phyloP scores from a whole-genome alignment of 2,329 filamentous ascomycete genomes.

The Colletotrichum filicis region DNA sequence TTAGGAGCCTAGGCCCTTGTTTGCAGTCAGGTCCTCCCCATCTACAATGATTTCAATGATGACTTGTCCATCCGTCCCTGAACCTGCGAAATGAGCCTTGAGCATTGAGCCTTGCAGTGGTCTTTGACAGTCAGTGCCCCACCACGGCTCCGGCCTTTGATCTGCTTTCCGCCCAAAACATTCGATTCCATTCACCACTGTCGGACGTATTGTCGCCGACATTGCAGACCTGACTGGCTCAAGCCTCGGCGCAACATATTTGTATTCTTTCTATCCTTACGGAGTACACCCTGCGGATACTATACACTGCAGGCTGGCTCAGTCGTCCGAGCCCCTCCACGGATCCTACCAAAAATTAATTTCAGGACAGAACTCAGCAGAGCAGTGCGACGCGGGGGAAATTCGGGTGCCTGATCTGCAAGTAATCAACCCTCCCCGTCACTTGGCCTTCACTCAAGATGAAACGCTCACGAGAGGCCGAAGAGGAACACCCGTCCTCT shows the following conservation, averaged over 20 bases:
- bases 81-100: background rate
- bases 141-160: constrained; percentile 20
- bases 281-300: too few species aligned
- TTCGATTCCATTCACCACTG: constrained; percentile 8
- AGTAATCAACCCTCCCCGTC: constrained; percentile 32
- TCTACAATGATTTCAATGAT: background rate
- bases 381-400: constrained; percentile 4
- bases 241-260: background rate
- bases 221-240: background rate
- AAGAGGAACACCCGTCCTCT: constrained; percentile 58
- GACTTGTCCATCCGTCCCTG: background rate
- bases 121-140: constrained; percentile 33
- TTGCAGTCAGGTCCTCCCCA: background rate
- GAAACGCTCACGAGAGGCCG: constrained; percentile 72
- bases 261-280: background rate
- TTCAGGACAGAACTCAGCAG: constrained; percentile 14
- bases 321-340: constrained; percentile 3
- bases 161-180: constrained; percentile 17
- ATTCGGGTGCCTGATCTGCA: constrained; percentile 21
- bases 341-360: background rate
- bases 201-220: background rate
- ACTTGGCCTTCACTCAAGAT: constrained; percentile 49
- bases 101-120: background rate
- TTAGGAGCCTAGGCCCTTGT: constrained; percentile 15
- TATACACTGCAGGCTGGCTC: background rate